phyloP scores from a whole-genome alignment of 345 rosid species.

The Lenwebbia sp. region DNA sequence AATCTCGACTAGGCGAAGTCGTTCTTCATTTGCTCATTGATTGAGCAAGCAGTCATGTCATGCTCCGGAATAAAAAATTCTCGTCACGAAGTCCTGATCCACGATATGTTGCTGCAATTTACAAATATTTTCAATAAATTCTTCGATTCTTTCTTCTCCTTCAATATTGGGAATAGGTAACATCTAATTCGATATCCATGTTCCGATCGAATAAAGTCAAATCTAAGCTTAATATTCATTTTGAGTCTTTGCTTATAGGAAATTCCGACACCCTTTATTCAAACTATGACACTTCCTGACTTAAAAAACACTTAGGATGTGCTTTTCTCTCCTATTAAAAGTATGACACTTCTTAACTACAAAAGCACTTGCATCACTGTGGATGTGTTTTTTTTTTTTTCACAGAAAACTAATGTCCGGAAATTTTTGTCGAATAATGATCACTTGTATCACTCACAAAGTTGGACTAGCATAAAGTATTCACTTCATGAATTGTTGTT shows the following conservation, averaged over 20 bases:
- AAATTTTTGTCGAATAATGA: not conserved
- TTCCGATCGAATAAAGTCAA: not conserved
- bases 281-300: not conserved
- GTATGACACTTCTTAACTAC: not conserved
- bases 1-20: not conserved
- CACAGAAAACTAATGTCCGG: fast-evolving
- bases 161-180: not conserved
- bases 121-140: fast-evolving
- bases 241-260: not conserved
- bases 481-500: not conserved
- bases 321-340: not conserved
- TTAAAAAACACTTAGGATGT: not conserved
- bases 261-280: not conserved
- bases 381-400: not conserved
- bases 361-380: not conserved
- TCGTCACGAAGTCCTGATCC: fast-evolving
- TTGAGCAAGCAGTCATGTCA: not conserved
- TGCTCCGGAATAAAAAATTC: not conserved
- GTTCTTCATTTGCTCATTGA: not conserved
- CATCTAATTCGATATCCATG: not conserved
- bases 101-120: not conserved
- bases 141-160: not conserved
- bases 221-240: not conserved
- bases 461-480: not conserved
- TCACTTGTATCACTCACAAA: fast-evolving